Percentiles rank a stretch among this genome's conserved stretches.
These are phyloP conservation scores for Bipolaris zeicola DNA, from an alignment of 2,329 filamentous ascomycete genomes.

Conservation along the genomic window DNA sequence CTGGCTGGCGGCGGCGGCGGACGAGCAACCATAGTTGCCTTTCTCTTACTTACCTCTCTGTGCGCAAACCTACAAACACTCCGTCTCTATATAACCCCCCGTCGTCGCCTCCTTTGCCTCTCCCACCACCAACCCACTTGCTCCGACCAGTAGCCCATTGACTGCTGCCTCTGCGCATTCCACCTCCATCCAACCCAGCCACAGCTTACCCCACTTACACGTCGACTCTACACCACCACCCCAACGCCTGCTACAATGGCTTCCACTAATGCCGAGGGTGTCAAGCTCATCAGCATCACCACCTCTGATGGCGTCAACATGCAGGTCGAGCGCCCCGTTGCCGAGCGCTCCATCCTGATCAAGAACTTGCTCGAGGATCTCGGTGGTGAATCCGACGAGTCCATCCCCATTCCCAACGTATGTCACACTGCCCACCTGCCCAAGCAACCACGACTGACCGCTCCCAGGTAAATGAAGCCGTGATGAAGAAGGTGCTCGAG, in stretches of 20 bases:
- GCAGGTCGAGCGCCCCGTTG: conserved; percentile 70
- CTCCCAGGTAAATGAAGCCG: conserved; percentile 78
- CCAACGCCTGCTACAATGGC: conserved; percentile 26
- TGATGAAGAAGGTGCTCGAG: conserved; percentile 94
- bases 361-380: conserved; percentile 98
- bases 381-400: conserved; percentile 66
- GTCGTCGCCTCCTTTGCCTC: conserved; percentile 7
- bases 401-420: conserved; percentile 85
- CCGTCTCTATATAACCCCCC: conserved; percentile 21
- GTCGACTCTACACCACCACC: conserved; percentile 7
- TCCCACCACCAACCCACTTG: conserved; percentile 6
- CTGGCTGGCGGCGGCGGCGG: conserved; percentile 6
- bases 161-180: not conserved
- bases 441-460: conserved; percentile 32
- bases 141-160: not conserved
- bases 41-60: conserved; percentile 16
- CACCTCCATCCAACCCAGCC: conserved; percentile 4
- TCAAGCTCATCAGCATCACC: conserved; percentile 49
- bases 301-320: conserved; percentile 55
- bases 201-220: conserved; percentile 29
- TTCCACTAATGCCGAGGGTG: conserved; percentile 21
- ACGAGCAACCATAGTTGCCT: conserved; percentile 19
- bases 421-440: conserved; percentile 20
- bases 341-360: conserved; percentile 91
- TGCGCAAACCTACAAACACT: conserved; percentile 15